Base-by-base conservation (phyloP, 2,329 filamentous ascomycete genomes). In the Talaromyces albobiverticillius region DNA sequence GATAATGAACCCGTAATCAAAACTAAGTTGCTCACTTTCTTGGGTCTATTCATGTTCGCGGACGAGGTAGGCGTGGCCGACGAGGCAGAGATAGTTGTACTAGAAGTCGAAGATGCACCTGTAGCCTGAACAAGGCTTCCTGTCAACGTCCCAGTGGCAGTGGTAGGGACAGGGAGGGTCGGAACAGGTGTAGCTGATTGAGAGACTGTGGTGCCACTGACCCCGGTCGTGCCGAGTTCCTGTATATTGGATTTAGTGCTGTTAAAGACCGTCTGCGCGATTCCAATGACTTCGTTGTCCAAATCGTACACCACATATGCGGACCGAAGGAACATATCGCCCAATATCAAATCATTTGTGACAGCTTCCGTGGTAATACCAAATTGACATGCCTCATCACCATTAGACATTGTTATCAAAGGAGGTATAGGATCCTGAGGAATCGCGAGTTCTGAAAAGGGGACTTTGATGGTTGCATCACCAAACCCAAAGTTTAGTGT, bases 231-330 rank as follows among this genome's bases (percentile, higher is more conserved):
- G 14, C 36, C 36, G 6, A 40, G 13, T 40, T 40, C 36, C 18
- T n/a, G 14, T 5, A 40, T 40, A n/a, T 40, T 40, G 6, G 36
- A 40, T 13, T 6, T n/a, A 6, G 36, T 7, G 36, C 36, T 40
- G 34, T 86, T 82, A 67, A 83, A 84, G 47, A 76, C 79, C 26
- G 85, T 85, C 68, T 85, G 84, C 4, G 85, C 86, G 34, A 89
- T 69, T 2, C 82, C 84, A 60, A 89, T 84, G 68, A 86, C 76
- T 65, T 88, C 83, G 66, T 86, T 87, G 38, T 78, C 81, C 23
- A 88, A 73, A 66, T 89, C 85, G 66, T 87, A 89, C 10, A 90
- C 86, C 20, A 88, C 79, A 60, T 89, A 89, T 0, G 86, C 86
- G 18, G 83, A 86, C 38, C 87, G 77, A 53, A 90, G 73, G 66